Evolutionary conservation across 306 rosid genomes (phyloP).

Genomic region (Biancaea sappan): DNA sequence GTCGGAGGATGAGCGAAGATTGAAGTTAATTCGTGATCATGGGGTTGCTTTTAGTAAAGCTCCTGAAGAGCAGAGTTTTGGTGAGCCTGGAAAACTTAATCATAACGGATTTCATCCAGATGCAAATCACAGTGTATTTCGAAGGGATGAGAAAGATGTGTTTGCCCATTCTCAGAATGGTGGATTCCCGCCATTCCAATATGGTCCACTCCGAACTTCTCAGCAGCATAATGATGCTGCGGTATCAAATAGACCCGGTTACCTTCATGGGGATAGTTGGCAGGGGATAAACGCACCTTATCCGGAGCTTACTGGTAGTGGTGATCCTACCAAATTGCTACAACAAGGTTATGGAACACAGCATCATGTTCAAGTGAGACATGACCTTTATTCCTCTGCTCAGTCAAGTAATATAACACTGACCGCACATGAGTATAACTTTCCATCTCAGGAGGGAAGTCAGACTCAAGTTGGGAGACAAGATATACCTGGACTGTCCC

Average conservation of each 20-base stretch:
- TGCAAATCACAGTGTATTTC: neutral
- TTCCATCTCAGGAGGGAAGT: constrained; percentile 16
- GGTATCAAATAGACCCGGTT: constrained; percentile 21
- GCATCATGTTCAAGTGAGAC: constrained; percentile 11
- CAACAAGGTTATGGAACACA: constrained; percentile 37
- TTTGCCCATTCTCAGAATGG: neutral
- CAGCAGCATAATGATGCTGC: constrained; percentile 9
- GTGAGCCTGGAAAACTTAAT: neutral
- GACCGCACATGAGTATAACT: constrained; percentile 18
- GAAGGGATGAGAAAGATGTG: constrained; percentile 14
- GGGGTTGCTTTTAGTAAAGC: constrained; percentile 48
- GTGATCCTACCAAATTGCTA: constrained; percentile 18
- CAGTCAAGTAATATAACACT: neutral
- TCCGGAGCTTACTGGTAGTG: constrained; percentile 26
- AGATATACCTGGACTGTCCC: neutral
- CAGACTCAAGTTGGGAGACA: constrained; percentile 15
- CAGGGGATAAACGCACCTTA: constrained; percentile 28
- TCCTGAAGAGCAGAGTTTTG: constrained; percentile 25
- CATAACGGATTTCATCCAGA: constrained; percentile 25
- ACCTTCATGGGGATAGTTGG: constrained; percentile 19
- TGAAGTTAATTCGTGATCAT: constrained; percentile 88
- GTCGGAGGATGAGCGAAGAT: constrained; percentile 65
- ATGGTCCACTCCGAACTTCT: constrained; percentile 8
- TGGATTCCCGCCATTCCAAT: neutral
- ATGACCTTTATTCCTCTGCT: constrained; percentile 9